Base-by-base conservation (phyloP, 208 protist species). In the Vickermania ingenoplastis region DNA sequence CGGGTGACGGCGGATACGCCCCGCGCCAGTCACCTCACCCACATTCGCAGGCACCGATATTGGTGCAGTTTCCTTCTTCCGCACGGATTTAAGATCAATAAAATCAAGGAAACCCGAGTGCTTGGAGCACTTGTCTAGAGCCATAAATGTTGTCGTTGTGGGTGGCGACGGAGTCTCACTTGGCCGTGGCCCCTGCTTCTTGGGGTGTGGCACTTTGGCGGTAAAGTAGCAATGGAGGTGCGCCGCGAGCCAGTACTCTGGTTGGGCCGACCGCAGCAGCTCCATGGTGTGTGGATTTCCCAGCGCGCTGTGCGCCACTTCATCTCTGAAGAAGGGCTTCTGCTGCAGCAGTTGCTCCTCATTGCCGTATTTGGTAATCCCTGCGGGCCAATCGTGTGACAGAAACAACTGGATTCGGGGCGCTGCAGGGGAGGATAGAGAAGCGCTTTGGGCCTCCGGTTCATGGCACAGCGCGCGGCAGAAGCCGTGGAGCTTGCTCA, bases 331-430 rank as follows among this genome's bases (percentile, higher is more conserved):
- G 62, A 79, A 93, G 0, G 85, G 82, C 67, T 95, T 96, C 57
- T 79, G 79, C 53, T 82, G 82, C 31, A 94, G 57, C 21, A 95
- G 74, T 56, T 86, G 71, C 23, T 50, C 70, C 54, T 88, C 81
- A 58, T 95, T 72, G 23, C 91, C 91, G 66, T 92, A 85, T 31
- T 77, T 76, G 22, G 88, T 94, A 36, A 96, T 92, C 21, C 86
- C 86, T 1, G 73, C 73, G 1, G 92, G 92, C 92, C 92, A 97
- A 73, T 97, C 92, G 52, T 97, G 92, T 1, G 88, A 94, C 13
- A 96, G 52, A 56, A 95, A 67, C 24, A 97, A 53, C 21, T 61
- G 36, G 45, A 50, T 51, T 53, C 1, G 65, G 23, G 24, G 57
- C 28, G 24, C 36, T 31, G 27, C 55, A 68, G 27, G 51, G 51